Conservation (phyloP, 495 filamentous ascomycete species). For the Tuber magnatum region DNA sequence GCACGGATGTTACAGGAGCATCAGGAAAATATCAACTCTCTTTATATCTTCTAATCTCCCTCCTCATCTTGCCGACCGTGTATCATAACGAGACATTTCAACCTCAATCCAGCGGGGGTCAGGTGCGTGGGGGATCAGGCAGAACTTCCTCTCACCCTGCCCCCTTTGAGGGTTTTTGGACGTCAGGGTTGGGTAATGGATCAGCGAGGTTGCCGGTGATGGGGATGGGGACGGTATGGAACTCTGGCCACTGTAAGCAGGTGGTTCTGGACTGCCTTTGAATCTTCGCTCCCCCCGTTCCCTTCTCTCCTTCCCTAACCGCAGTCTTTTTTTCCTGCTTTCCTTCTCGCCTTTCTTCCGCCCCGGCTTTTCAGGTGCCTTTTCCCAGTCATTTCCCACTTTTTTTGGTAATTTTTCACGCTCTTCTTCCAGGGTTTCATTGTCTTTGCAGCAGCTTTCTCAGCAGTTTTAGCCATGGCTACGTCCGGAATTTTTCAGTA, state of each 20-base stretch:
- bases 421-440: slow-evolving; percentile 55
- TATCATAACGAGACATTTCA: too few relatives aligned
- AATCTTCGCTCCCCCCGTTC: neutral
- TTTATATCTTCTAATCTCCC: too few relatives aligned
- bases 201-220: neutral
- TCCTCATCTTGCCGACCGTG: too few relatives aligned
- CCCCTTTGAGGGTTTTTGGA: slow-evolving; percentile 36
- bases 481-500: slow-evolving; percentile 17
- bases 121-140: slow-evolving; percentile 56
- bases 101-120: slow-evolving; percentile 70
- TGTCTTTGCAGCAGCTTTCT: slow-evolving; percentile 50
- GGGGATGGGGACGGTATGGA: neutral
- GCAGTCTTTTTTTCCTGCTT: slow-evolving; percentile 39
- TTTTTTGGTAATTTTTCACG: slow-evolving; percentile 59
- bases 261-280: neutral
- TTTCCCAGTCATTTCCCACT: slow-evolving; percentile 53
- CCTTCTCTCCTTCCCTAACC: neutral
- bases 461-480: slow-evolving; percentile 54
- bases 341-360: slow-evolving; percentile 50
- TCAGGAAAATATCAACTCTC: neutral
- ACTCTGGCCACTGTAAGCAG: too few relatives aligned
- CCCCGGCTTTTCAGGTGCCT: slow-evolving; percentile 49
- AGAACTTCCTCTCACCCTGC: slow-evolving; percentile 64
- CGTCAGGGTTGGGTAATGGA: neutral
- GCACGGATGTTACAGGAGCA: neutral